A percentile compares a stretch with the other conserved stretches of the same genome.
Conservation (phyloP, 2,329 filamentous ascomycete species). For the Dryadomyces sulphureus region DNA sequence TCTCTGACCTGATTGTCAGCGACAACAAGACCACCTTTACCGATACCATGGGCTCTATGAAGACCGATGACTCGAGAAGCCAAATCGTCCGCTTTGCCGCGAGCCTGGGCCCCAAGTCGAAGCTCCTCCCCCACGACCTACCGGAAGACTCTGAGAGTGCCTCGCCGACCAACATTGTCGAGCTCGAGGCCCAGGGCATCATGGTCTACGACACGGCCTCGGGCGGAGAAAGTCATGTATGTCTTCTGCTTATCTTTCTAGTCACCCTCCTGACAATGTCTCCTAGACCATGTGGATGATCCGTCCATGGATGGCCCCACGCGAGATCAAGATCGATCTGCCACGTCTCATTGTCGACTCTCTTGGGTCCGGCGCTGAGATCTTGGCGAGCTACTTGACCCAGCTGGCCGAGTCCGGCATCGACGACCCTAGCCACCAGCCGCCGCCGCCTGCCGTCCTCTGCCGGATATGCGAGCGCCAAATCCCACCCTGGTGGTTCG, state of each 20-base stretch:
- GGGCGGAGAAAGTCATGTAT: constrained; percentile 78
- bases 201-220: constrained; percentile 90
- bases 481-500: constrained; percentile 98
- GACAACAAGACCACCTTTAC: constrained; percentile 70
- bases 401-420: constrained; percentile 70
- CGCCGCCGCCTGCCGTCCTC: constrained; percentile 70
- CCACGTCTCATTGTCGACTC: constrained; percentile 82
- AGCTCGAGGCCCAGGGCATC: constrained; percentile 91
- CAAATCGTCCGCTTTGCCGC: constrained; percentile 75
- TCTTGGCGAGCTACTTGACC: constrained; percentile 87
- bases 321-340: constrained; percentile 92
- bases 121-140: constrained; percentile 34
- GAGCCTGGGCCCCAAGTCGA: constrained; percentile 53
- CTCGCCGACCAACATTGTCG: constrained; percentile 39
- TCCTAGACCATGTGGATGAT: constrained; percentile 98
- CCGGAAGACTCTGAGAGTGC: constrained; percentile 23
- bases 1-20: constrained; percentile 64
- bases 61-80: constrained; percentile 83
- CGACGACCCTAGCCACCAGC: constrained; percentile 59
- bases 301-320: constrained; percentile 71
- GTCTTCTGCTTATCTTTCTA: constrained; percentile 16
- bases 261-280: background rate
- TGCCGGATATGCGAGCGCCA: constrained; percentile 96
- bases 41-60: constrained; percentile 75
- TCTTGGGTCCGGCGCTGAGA: constrained; percentile 83